Base-by-base conservation (phyloP, 2,329 filamentous ascomycete genomes). In the Endoconidiophora laricicola region DNA sequence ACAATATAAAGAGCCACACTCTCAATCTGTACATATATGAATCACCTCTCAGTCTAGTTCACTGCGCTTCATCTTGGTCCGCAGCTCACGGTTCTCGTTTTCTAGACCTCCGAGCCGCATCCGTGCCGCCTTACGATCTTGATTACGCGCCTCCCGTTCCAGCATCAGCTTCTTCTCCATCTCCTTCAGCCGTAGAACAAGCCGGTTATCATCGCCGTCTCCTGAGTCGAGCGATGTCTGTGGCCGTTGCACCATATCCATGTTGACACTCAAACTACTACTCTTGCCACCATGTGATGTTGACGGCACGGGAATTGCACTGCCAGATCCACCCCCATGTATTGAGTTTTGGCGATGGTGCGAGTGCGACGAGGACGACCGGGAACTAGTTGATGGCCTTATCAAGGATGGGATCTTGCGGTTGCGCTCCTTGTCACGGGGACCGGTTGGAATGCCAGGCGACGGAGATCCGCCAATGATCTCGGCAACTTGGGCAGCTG, bases 111-210 rank as follows among this genome's bases (percentile, higher is more conserved):
- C 81, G 0, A 94, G 66, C 48, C 90, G 71, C 66, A 87, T 83
- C 49, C 85, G 70, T 24, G 90, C 90, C 22, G 86, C 87, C 44
- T 76, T 82, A 3, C 91, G 78, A 65, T 98, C 91, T 52, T 94
- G 69, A 48, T 93, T 69, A 42, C 91, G 70, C 1, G 81, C 87
- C 64, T 96, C 91, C 12, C 91, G 71, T 66, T 98, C 91, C 43
- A 84, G 80, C 63, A 94, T 94, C 16, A 98, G 70, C 57, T 93
- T 78, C 56, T 81, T 75, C 69, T 98, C 91, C 57, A 96, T 69
- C 61, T 96, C 88, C 52, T 86, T 79, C 33, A 96, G 70, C 5
- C 91, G 71, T 55, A 94, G 76, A 56, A 93, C 79, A 86, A 86
- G 94, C 57, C 83, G 78, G 56, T 84, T 81, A 57, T 90, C 82